These are phyloP conservation scores for Trichaptum fuscoviolaceum DNA, from an alignment of 768 basidiomycete species.

Conservation along the genomic window DNA sequence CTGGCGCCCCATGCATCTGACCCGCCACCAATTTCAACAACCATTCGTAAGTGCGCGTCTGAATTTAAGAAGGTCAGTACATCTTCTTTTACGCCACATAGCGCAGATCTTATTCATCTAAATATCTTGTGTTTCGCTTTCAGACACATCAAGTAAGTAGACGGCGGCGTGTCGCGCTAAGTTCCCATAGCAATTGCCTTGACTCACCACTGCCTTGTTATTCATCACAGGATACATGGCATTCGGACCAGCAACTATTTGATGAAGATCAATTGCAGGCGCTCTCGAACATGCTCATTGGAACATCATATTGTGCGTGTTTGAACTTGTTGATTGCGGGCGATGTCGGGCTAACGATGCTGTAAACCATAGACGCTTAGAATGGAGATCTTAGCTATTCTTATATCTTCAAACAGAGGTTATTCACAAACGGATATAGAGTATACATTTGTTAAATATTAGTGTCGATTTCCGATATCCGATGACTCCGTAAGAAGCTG, in stretches of 20 bases:
- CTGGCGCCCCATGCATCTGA: conserved; percentile 76
- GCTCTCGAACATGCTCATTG: conserved; percentile 83
- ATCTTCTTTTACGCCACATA: conserved; percentile 7
- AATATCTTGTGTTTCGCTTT: conserved; percentile 4
- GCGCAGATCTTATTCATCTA: not conserved
- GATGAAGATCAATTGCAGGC: conserved; percentile 87
- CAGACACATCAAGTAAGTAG: conserved; percentile 32
- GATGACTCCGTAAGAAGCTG: not conserved
- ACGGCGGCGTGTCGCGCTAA: no score
- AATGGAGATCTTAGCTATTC: conserved; percentile 6
- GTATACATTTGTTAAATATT: not conserved
- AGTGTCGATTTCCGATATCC: not conserved
- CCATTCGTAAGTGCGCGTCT: conserved; percentile 79
- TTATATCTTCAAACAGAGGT: not conserved
- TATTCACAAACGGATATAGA: not conserved
- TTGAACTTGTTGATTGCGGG: conserved; percentile 8
- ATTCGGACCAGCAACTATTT: conserved; percentile 81
- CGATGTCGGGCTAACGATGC: conserved; percentile 17
- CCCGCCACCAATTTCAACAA: conserved; percentile 86
- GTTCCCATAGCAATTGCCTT: not conserved
- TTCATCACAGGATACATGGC: conserved; percentile 75
- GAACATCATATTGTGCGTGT: conserved; percentile 79
- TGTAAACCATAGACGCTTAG: conserved; percentile 23
- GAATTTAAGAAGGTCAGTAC: conserved; percentile 76
- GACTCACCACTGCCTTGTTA: conserved; percentile 13